Conservation (phyloP, 2,329 filamentous ascomycete genomes). For the Ceratocystis cubensis region DNA sequence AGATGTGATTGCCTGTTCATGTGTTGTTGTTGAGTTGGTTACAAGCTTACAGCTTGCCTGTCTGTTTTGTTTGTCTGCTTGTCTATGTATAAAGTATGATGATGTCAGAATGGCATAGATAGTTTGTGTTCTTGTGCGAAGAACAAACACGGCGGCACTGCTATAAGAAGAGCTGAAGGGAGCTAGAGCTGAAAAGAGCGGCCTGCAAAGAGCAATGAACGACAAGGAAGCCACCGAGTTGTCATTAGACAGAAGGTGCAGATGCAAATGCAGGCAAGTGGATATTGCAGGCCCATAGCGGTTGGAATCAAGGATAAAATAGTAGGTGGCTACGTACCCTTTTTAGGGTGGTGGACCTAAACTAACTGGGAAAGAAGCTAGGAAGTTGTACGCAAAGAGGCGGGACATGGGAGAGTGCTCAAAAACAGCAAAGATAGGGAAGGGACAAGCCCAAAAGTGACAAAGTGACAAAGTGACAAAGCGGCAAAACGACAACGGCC, state of each 20-base stretch:
- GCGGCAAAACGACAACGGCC: neutral
- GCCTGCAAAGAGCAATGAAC: neutral
- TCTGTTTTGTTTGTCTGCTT: neutral
- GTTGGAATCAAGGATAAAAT: neutral
- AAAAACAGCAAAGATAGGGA: neutral
- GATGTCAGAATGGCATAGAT: too few species aligned
- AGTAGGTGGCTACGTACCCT: neutral
- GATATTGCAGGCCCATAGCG: neutral
- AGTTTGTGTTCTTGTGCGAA: too few species aligned
- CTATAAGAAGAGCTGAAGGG: too few species aligned
- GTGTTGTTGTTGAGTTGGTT: neutral
- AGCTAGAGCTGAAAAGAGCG: neutral
- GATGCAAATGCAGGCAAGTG: constrained; percentile 4
- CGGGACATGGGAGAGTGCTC: too few species aligned
- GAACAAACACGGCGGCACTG: too few species aligned
- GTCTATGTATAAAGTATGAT: neutral
- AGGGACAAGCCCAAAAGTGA: neutral
- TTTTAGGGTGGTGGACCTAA: neutral
- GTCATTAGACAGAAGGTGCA: neutral
- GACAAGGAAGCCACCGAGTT: neutral
- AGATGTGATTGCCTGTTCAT: neutral
- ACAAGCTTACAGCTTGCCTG: neutral
- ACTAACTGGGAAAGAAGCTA: neutral
- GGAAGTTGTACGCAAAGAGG: too few species aligned
- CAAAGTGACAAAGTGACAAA: constrained; percentile 1